Conservation (phyloP, 352 stramenopile species). For the Pythium aphanidermatum region DNA sequence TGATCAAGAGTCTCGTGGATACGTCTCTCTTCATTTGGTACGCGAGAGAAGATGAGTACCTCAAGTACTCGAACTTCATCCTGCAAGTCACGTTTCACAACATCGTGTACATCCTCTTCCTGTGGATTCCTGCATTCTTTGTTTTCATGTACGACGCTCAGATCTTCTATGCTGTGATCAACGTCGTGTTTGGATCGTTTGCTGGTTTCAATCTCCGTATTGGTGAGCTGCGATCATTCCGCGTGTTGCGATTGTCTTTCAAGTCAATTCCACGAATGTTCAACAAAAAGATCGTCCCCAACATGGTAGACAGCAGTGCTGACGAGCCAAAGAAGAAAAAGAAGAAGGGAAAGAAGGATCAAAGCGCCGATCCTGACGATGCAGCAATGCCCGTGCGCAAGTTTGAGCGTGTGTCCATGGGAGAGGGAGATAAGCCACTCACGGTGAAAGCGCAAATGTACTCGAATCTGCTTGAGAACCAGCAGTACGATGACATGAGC, state of each 20-base stretch:
- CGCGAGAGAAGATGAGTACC: slow-evolving; percentile 56
- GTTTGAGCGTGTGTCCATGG: slow-evolving; percentile 77
- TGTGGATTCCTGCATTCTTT: slow-evolving; percentile 75
- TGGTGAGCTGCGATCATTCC: slow-evolving; percentile 77
- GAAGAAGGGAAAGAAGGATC: slow-evolving; percentile 37
- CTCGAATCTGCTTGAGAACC: slow-evolving; percentile 57
- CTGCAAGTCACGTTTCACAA: slow-evolving; percentile 76
- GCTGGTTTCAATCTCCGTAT: slow-evolving; percentile 80
- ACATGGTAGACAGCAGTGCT: slow-evolving; percentile 56
- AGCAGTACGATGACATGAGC: slow-evolving; percentile 56
- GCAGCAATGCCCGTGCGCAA: slow-evolving; percentile 50
- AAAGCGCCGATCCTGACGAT: slow-evolving; percentile 41
- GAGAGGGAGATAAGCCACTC: slow-evolving; percentile 64
- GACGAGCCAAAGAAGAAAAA: slow-evolving; percentile 69
- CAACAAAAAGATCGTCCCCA: slow-evolving; percentile 82
- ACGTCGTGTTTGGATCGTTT: slow-evolving; percentile 71
- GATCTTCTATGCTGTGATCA: slow-evolving; percentile 78
- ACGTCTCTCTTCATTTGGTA: slow-evolving; percentile 84
- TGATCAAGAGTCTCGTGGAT: slow-evolving; percentile 74
- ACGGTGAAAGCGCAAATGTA: slow-evolving; percentile 80
- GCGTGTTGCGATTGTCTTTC: slow-evolving; percentile 74
- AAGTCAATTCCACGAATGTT: slow-evolving; percentile 84
- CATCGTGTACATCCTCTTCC: slow-evolving; percentile 77
- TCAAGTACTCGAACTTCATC: slow-evolving; percentile 79
- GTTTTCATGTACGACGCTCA: slow-evolving; percentile 85